Percentiles rank a stretch among this genome's conserved stretches.
These are phyloP conservation scores for Acrocalymma vagum DNA, from an alignment of 2,329 filamentous ascomycete genomes.

Conservation along the genomic window DNA sequence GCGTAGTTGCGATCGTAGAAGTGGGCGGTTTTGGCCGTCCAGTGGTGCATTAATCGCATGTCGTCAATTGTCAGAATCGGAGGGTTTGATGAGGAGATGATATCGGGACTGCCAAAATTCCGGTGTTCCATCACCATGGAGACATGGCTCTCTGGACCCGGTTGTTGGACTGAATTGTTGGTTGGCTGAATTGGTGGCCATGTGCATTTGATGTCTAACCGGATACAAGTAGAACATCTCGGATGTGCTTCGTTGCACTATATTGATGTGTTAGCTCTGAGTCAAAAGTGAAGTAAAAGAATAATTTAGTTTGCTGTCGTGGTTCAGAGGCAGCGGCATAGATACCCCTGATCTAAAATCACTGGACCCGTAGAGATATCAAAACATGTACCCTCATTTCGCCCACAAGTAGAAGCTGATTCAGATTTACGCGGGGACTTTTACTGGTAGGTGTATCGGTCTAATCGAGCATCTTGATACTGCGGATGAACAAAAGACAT, in stretches of 20 bases:
- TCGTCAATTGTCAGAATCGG: constrained; percentile 9
- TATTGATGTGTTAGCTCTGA: background rate
- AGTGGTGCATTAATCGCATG: constrained; percentile 18
- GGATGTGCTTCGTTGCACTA: background rate
- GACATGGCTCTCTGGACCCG: constrained; percentile 1
- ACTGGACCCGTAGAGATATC: too few relatives aligned
- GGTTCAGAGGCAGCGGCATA: too few relatives aligned
- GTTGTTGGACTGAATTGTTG: constrained; percentile 2
- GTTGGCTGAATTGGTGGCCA: background rate
- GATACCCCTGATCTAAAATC: too few relatives aligned
- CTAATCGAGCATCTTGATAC: too few relatives aligned
- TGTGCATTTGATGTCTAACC: background rate
- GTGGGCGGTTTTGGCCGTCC: constrained; percentile 5
- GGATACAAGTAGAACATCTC: background rate
- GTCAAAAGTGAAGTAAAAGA: constrained; percentile 1
- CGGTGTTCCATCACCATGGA: constrained; percentile 4
- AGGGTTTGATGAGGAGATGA: background rate
- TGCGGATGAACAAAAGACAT: too few relatives aligned
- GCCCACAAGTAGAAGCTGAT: too few relatives aligned
- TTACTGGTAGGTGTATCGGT: too few relatives aligned
- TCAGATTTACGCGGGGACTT: too few relatives aligned
- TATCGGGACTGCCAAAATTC: constrained; percentile 1
- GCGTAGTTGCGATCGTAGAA: too few relatives aligned
- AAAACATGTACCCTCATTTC: too few relatives aligned
- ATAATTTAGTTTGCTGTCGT: background rate